Evolutionary conservation across 2,329 filamentous ascomycete species (phyloP).

Genomic region (Elsinoe fawcettii): DNA sequence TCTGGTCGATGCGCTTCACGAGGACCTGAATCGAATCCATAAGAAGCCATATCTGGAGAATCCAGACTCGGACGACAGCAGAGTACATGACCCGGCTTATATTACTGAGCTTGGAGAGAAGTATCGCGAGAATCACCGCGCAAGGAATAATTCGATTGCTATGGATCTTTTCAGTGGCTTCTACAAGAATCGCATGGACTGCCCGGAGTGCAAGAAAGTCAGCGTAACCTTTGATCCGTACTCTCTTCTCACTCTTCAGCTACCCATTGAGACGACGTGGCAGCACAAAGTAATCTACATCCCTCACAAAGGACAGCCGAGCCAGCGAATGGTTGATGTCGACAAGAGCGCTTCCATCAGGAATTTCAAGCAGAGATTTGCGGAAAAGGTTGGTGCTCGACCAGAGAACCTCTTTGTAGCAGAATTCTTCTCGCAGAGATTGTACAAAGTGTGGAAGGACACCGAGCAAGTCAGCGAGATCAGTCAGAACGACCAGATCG

Average conservation of each 20-base stretch:
- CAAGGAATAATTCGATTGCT: conserved; percentile 88
- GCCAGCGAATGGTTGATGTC: conserved; percentile 69
- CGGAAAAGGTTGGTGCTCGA: conserved; percentile 42
- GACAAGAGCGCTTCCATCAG: conserved; percentile 67
- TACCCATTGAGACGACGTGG: conserved; percentile 83
- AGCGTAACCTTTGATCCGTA: conserved; percentile 99
- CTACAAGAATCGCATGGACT: conserved; percentile 96
- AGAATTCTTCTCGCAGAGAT: conserved; percentile 74
- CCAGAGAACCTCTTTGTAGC: conserved; percentile 63
- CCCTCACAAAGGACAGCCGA: conserved; percentile 62
- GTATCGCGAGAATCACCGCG: conserved; percentile 86
- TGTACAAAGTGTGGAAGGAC: conserved; percentile 82
- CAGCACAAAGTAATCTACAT: conserved; percentile 66
- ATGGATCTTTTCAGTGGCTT: conserved; percentile 94
- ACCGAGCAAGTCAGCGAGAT: conserved; percentile 60
- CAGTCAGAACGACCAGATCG: conserved; percentile 52
- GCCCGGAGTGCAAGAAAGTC: conserved; percentile 83
- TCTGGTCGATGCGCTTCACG: conserved; percentile 85
- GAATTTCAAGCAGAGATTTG: conserved; percentile 56
- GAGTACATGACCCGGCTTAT: conserved; percentile 72
- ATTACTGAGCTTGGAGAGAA: conserved; percentile 79
- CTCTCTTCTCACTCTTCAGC: conserved; percentile 83
- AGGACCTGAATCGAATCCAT: conserved; percentile 86
- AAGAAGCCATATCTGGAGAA: conserved; percentile 98
- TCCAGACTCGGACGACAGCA: conserved; percentile 93